phyloP scores from a whole-genome alignment of 83 land plant genomes.

The Thuja plicata region DNA sequence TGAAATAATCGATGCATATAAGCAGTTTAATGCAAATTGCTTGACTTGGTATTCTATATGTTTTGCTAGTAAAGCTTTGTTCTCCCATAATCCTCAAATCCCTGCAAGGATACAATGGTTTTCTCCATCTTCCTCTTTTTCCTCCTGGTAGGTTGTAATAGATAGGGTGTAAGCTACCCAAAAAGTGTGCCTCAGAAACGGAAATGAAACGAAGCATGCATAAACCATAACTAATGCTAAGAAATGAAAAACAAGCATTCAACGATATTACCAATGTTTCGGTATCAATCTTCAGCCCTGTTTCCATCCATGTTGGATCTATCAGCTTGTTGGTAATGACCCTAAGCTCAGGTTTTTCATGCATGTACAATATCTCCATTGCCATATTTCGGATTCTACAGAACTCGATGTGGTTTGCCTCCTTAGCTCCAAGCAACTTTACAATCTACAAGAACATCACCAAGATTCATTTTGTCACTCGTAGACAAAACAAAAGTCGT shows the following conservation, averaged over 20 bases:
- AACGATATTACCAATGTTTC: conserved; percentile 53
- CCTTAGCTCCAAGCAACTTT: conserved; percentile 76
- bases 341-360: conserved; percentile 45
- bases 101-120: neutral
- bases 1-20: neutral
- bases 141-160: neutral
- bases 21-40: neutral
- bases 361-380: conserved; percentile 70
- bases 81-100: neutral
- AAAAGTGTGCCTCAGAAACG: neutral
- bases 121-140: neutral
- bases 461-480: neutral
- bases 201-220: neutral
- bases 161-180: neutral
- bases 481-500: neutral
- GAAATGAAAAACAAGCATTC: neutral
- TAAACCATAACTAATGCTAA: neutral
- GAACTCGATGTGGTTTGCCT: conserved; percentile 80
- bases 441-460: conserved; percentile 57
- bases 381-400: conserved; percentile 67
- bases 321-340: conserved; percentile 50
- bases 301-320: conserved; percentile 81
- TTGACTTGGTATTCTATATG: neutral
- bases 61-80: neutral
- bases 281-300: conserved; percentile 67